Evolutionary conservation across 805 yeast species (phyloP), one percentile per base, ranked within the genome.

Genomic region (Zygosaccharomyces gambellarensis): DNA sequence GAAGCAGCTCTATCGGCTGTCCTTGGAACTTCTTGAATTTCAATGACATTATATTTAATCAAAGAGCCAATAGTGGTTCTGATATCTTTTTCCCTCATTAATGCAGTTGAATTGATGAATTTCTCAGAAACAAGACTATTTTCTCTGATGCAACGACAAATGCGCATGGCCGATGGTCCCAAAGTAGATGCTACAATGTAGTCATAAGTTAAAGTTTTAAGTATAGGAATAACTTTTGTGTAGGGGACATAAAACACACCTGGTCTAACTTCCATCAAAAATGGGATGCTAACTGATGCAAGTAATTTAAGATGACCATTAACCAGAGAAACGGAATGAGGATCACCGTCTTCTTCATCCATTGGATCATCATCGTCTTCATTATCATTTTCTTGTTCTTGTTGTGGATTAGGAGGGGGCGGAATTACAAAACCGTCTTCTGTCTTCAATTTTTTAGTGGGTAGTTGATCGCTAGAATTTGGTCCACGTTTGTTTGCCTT

Each of bases 21-120:
- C 60, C 92, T 80, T 10, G 98, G 97, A 27, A 94, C 85, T 70
- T 94, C 99, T 68, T 92, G 98, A 32, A 90, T 77, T 63, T 92
- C 96, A 17, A 90, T 71, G 17, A 87, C 77, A 53, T 90, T 89
- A 55, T 81, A 75, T 46, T 77, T 79, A 25, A 87, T 77, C 47
- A 94, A 71, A 30, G 79, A 78, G 41, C 85, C 79, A 39, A 90
- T 70, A 39, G 85, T 81, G 36, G 83, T 81, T 49, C 97, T 76
- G 7, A 90, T 86, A 32, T 82, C 85, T 51, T 79, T 80, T 50
- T 89, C 95, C 55, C 81, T 87, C 67, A 94, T 75, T 46, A 94
- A 69, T 1, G 94, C 92, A 12, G 79, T 67, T 46, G 86, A 83
- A 34, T 89, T 80, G 45, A 94, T 78, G 17, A 83, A 74, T 61